These are phyloP conservation scores for Geotrichum europaeum DNA, from an alignment of 1,139 yeast species.

Conservation along the genomic window DNA sequence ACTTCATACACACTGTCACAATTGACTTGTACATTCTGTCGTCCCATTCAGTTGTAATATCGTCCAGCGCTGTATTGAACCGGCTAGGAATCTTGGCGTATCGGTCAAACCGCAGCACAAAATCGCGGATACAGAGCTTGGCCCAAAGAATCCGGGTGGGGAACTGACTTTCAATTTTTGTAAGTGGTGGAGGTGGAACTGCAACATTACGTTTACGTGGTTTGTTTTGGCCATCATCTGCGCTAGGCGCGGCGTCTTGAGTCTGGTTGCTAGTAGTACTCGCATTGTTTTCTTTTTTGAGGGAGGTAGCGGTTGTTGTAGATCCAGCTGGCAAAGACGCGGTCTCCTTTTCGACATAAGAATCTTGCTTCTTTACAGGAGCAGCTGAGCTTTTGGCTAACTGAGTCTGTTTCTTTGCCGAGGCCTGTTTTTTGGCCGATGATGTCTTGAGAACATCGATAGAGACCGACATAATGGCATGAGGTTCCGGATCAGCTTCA, in stretches of 20 bases:
- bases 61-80: constrained; percentile 33
- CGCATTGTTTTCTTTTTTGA: background rate
- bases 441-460: background rate
- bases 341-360: background rate
- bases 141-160: constrained; percentile 28
- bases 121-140: constrained; percentile 28
- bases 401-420: background rate
- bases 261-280: background rate
- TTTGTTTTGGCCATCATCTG: background rate
- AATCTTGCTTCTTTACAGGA: background rate
- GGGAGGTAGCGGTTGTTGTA: background rate
- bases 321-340: background rate
- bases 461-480: background rate
- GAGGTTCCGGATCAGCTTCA: background rate
- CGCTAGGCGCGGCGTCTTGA: background rate
- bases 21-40: constrained; percentile 35
- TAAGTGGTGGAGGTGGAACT: constrained; percentile 27
- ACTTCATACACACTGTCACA: constrained; percentile 29
- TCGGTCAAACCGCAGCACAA: constrained; percentile 32
- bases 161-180: constrained; percentile 22
- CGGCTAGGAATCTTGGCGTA: constrained; percentile 34
- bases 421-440: background rate
- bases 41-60: constrained; percentile 35
- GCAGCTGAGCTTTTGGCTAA: background rate
- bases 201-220: constrained; percentile 10